Base-by-base conservation (phyloP, 2,329 filamentous ascomycete genomes). In the Botryosphaeria agaves region DNA sequence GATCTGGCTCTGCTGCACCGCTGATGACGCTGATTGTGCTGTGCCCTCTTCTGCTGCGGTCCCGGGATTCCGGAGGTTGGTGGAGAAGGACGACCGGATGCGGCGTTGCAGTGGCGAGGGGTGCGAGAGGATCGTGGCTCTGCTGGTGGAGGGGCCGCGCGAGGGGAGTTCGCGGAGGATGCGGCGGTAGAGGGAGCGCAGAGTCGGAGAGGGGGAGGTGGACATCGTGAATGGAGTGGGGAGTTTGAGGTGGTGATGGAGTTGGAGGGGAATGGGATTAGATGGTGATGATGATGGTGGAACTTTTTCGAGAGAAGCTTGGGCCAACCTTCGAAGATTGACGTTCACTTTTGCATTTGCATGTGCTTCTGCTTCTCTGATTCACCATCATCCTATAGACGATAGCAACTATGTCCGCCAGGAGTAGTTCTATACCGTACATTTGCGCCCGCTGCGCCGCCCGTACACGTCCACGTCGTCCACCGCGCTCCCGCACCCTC, bases 121-220 rank as follows among this genome's bases (percentile, higher is more conserved):
- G 31, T 59, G 46, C 11, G 59, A 59, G 26, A 62, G 59, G 32
- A 59, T 53, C 32, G 36, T 56, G 43, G n/a, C n/a, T n/a, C n/a
- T n/a, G n/a, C n/a, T n/a, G 34, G 59, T 56, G 38, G 68, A 62
- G 43, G 70, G 52, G 2, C 67, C 62, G 5, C 75, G 76, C 5
- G 77, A 69, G 2, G 87, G 87, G 6, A 94, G 73, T 59, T 94
- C 84, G 53, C 87, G 83, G 33, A 95, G 72, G 47, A 94, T 65
- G 25, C 76, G 69, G 45, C 87, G 81, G 66, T 95, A 95, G 48
- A 93, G 66, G 20, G 82, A 72, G 46, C 82, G 81, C 25, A 80
- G 51, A 38, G 52, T 49, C 23, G 61, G 59, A 24, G 67, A 51
- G 37, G 63, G 52, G 23, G 55, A 44, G 28, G 52, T 53, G 6